Base-by-base conservation (phyloP, 495 filamentous ascomycete species). In the Talaromyces nanjingensis region DNA sequence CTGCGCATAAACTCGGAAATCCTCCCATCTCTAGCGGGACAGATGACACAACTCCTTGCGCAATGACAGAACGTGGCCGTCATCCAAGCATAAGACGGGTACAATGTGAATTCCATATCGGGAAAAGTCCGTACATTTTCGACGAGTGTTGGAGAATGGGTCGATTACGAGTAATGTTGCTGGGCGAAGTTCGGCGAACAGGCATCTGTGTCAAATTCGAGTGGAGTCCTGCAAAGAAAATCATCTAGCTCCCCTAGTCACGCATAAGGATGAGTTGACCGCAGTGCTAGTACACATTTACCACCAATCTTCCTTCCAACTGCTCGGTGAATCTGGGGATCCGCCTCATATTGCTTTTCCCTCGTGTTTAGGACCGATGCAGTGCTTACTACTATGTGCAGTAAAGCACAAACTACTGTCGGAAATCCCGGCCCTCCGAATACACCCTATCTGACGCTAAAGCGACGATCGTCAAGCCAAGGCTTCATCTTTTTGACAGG, bases 141-240 rank as follows among this genome's bases (percentile, higher is more conserved):
- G 45, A 49, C n/a, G n/a, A 49, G 45, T 49, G 1, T 49, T 12
- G 18, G 9, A 49, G 45, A 20, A 42, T 54, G 11, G 49, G 2
- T 18, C 49, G 18, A 24, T 22, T 42, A 54, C 49, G 49, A 54
- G 49, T 56, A 29, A 29, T 56, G 53, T 11, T 29, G 53, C 53
- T 56, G 27, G 24, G 24, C 22, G 24, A 27, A 56, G 24, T 6
- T 29, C 3, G 24, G 9, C 22, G 24, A 27, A 56, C 53, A 29
- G 45, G 6, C 42, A 6, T 18, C n/a, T 47, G 16, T 49, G 45
- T 22, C 18, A 49, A 47, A 39, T 1, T 25, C 20, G 53, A 14
- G 53, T 56, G 53, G 53, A 56, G 53, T 56, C 53, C 53, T 56
- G 53, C 53, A 56, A 56, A 56, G 53, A 2, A 56, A 56, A 56